Evolutionary conservation across 2,329 filamentous ascomycete species (phyloP), one percentile per base, ranked within the genome.

Genomic region (Didymosphaeria variabile): DNA sequence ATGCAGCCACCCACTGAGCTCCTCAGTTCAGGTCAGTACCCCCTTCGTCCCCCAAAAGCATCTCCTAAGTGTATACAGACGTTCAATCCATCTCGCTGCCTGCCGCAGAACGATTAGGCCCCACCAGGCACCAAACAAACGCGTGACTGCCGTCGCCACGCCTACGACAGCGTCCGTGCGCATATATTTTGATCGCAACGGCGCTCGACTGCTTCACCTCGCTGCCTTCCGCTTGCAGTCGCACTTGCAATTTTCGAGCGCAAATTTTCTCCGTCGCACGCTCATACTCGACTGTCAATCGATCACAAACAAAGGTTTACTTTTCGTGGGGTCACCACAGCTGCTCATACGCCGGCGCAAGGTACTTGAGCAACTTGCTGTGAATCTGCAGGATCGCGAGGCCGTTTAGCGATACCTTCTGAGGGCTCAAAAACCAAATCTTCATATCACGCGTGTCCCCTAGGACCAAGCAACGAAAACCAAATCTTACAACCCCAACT

Each of bases 1-100:
- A 57, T 62, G 60, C 42, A 59, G 60, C 57, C 13, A 5, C 49
- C 17, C 46, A 49, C 34, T 56, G 52, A 62, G 42, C 40, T 29
- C 50, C n/a, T 17, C 38, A 47, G 31, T 8, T 34, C 38, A 55
- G 42, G 53, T 55, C 29, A 46, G 53, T 46, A 3, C 29, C 8
- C 40, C 31, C 42, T 40, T 29, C 36, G 29, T 19, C 17, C 29
- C 29, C 42, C 23, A 15, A 45, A 10, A 23, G 26, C 15, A 10
- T 4, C 12, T 52, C 15, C 56, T 58, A 23, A 58, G 12, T n/a
- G 38, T 31, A 15, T 8, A 8, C 21, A 58, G 56, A n/a, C 13
- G 12, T 38, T 38, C 13, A 46, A 9, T 12, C 12, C 29, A 19
- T 36, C 53, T 12, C 29, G 21, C 47, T 23, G 40, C 47, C 19